These are phyloP conservation scores for Coniferiporia weirii DNA, from an alignment of 1,284 basidiomycete genomes.

Conservation along the genomic window DNA sequence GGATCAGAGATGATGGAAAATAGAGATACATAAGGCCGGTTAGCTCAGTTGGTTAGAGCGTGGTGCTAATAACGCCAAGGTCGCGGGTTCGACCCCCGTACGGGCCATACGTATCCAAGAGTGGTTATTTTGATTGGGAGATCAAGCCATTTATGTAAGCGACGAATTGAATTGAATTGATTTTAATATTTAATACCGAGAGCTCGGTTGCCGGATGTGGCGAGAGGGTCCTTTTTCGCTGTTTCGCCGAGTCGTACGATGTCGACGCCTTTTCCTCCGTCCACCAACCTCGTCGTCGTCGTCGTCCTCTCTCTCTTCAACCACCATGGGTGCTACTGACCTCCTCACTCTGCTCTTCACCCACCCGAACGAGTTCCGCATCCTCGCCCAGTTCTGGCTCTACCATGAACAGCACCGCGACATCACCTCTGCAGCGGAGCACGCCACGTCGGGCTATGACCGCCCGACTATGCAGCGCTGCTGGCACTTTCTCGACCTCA, in stretches of 20 bases:
- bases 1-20: too few species aligned
- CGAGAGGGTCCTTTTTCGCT: too few species aligned
- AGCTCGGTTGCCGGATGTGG: too few species aligned
- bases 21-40: too few species aligned
- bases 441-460: constrained; percentile 78
- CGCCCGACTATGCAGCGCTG: constrained; percentile 81
- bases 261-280: background rate
- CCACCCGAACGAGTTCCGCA: constrained; percentile 74
- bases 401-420: constrained; percentile 79
- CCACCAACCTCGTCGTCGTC: background rate
- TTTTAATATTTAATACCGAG: background rate
- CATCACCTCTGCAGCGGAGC: constrained; percentile 67
- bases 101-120: background rate
- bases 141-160: too few species aligned
- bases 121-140: too few species aligned
- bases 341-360: constrained; percentile 60
- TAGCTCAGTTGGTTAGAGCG: too few species aligned
- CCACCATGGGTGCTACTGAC: constrained; percentile 31
- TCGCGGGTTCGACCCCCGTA: background rate
- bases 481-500: constrained; percentile 88
- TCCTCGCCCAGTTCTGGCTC: constrained; percentile 72
- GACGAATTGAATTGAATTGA: too few species aligned
- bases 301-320: background rate
- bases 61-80: too few species aligned
- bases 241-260: background rate